Base-by-base conservation (phyloP, 2,329 filamentous ascomycete species). In the Exophiala aquamarina region DNA sequence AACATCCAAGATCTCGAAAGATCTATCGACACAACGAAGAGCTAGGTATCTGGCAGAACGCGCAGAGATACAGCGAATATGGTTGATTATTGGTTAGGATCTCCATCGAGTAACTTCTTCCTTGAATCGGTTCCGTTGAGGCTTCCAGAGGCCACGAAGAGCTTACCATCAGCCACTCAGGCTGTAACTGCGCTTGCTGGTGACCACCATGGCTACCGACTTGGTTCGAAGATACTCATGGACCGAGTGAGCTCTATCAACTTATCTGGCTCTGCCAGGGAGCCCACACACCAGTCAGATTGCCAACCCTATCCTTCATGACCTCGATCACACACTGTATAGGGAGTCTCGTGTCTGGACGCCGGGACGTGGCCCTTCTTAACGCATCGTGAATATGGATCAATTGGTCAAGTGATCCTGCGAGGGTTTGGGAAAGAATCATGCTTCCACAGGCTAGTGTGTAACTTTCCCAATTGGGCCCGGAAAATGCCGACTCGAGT, bases 21-120 rank as follows among this genome's bases (percentile, higher is more conserved):
- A 76, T 59, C 78, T 81, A 26, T 78, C 67, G 13, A 72, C 70
- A 59, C 81, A 47, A 83, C 67, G 59, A 81, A 83, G 3, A 83
- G 61, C 29, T 66, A 74, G 9, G 79, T 79, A 59, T 81, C 73
- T 26, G 68, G 72, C 29, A 84, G 69, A 2, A 83, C 67, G 58
- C 82, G 79, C 21, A 83, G 64, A 62, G 80, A 58, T 82, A 83
- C 78, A 81, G 81, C 64, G 80, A 82, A 65, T 83, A 82, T 11
- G 80, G 80, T 61, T 82, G 77, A 55, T 78, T 80, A 59, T 74
- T 73, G 44, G 66, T 68, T 18, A 83, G 66, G 29, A 83, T 77
- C 3, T 76, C 72, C 69, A 82, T 71, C 7, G 64, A 62, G 34
- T 73, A 69, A 58, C 69, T 79, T 14, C 64, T 60, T 38, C 77